These are phyloP conservation scores for Cystobasidium onofrii DNA, from an alignment of 768 basidiomycete species.

Conservation along the genomic window DNA sequence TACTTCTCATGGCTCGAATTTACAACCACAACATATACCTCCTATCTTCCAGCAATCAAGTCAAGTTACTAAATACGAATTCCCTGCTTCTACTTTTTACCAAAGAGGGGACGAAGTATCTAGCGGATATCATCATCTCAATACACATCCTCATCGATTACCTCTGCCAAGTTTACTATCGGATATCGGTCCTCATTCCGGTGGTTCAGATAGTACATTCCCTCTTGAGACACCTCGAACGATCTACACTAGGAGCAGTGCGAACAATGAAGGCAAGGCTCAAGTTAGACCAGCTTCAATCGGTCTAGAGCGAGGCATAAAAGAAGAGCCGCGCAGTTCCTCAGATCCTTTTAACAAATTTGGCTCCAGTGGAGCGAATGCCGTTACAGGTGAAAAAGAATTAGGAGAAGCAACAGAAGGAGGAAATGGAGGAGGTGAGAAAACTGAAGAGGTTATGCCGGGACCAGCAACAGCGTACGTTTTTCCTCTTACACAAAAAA, in stretches of 20 bases:
- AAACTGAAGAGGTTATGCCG: background rate
- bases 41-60: background rate
- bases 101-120: background rate
- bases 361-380: background rate
- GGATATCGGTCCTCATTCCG: background rate
- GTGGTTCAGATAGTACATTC: background rate
- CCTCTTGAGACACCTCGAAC: constrained; percentile 5
- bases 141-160: background rate
- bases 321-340: too few species aligned
- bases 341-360: too few species aligned
- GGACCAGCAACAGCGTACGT: constrained; percentile 10
- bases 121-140: background rate
- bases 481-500: background rate
- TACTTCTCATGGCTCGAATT: background rate
- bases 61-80: background rate
- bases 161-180: background rate
- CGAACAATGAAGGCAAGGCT: background rate
- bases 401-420: background rate
- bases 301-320: background rate
- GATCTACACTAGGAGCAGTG: background rate
- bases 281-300: background rate
- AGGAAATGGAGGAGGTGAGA: background rate
- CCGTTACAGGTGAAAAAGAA: background rate
- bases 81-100: background rate
- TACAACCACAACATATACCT: background rate